Percentiles rank a stretch among this genome's conserved stretches.
Evolutionary conservation across 2,329 filamentous ascomycete genomes (phyloP).

Genomic region (Aspergillus quadricinctus): DNA sequence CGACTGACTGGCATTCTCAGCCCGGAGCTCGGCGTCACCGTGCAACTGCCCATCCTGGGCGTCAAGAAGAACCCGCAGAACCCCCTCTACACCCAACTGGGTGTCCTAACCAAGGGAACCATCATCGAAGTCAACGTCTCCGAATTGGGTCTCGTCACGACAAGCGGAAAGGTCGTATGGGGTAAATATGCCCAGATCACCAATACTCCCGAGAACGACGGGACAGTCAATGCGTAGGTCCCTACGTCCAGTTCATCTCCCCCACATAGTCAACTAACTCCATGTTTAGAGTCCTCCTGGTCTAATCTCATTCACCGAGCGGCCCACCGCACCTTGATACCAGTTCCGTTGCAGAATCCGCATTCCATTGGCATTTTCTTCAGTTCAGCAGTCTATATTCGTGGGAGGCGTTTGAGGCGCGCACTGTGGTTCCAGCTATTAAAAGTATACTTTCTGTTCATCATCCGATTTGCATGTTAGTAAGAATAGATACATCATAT

Average conservation of each 20-base stretch:
- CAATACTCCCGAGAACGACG: slow-evolving; percentile 54
- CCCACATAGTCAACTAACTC: not conserved
- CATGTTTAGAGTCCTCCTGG: slow-evolving; percentile 12
- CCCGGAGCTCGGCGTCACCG: slow-evolving; percentile 78
- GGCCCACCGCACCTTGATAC: slow-evolving; percentile 8
- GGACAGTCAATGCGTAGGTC: slow-evolving; percentile 54
- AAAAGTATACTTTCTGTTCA: slow-evolving; percentile 5
- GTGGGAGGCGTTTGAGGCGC: slow-evolving; percentile 14
- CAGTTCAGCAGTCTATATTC: slow-evolving; percentile 2
- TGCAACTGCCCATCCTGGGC: slow-evolving; percentile 74
- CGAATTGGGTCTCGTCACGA: slow-evolving; percentile 85
- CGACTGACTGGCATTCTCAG: slow-evolving; percentile 3
- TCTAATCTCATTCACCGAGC: slow-evolving; percentile 7
- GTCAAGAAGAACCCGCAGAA: slow-evolving; percentile 86
- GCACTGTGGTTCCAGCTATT: slow-evolving; percentile 1
- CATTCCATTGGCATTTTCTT: not conserved
- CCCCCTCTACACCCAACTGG: slow-evolving; percentile 86
- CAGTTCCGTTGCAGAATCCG: slow-evolving; percentile 11
- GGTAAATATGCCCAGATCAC: slow-evolving; percentile 73
- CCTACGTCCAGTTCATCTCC: not conserved
- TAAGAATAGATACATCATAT: not conserved
- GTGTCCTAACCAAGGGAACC: slow-evolving; percentile 81
- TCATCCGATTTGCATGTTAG: not conserved
- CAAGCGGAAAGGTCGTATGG: slow-evolving; percentile 91
- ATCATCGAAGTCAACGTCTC: slow-evolving; percentile 89